A percentile compares a stretch with the other conserved stretches of the same genome.
These are phyloP conservation scores for Colletotrichum sansevieriae DNA, from an alignment of 2,329 filamentous ascomycete genomes.

Conservation along the genomic window DNA sequence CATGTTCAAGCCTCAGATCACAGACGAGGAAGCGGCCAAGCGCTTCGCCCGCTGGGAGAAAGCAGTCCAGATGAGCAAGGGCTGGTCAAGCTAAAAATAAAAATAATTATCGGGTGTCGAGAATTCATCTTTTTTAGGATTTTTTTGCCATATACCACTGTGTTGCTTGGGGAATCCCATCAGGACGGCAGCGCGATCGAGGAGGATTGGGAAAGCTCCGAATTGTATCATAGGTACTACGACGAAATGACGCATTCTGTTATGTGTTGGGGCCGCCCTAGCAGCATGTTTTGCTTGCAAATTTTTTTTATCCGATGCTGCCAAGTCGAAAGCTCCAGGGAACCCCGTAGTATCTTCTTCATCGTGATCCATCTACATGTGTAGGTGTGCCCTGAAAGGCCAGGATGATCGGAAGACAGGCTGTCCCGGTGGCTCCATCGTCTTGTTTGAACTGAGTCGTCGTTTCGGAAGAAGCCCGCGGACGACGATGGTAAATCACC, in stretches of 20 bases:
- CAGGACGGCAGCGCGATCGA: slow-evolving; percentile 31
- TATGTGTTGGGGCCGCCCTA: slow-evolving; percentile 8
- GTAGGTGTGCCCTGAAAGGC: slow-evolving; percentile 18
- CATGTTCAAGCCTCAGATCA: slow-evolving; percentile 76
- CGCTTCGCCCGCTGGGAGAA: slow-evolving; percentile 81
- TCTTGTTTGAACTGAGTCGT: slow-evolving; percentile 27
- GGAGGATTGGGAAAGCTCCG: slow-evolving; percentile 13
- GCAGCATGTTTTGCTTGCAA: slow-evolving; percentile 3
- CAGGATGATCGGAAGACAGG: slow-evolving; percentile 30
- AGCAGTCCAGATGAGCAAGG: slow-evolving; percentile 83
- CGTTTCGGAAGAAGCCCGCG: slow-evolving; percentile 17
- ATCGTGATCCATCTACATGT: slow-evolving; percentile 18
- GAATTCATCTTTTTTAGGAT: not conserved
- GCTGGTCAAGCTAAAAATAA: slow-evolving; percentile 67
- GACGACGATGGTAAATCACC: not conserved
- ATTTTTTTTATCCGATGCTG: slow-evolving; percentile 8
- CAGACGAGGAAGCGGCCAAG: slow-evolving; percentile 67
- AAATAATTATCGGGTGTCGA: not conserved
- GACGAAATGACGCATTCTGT: slow-evolving; percentile 37
- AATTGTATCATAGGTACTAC: slow-evolving; percentile 36
- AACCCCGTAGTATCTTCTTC: slow-evolving; percentile 17
- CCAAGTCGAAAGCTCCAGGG: slow-evolving; percentile 24
- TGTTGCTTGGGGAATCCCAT: slow-evolving; percentile 36
- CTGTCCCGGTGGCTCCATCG: slow-evolving; percentile 19
- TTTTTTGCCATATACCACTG: slow-evolving; percentile 38